Evolutionary conservation across 148 eudicot genomes (phyloP).

Genomic region (Amaranthus palmeri): DNA sequence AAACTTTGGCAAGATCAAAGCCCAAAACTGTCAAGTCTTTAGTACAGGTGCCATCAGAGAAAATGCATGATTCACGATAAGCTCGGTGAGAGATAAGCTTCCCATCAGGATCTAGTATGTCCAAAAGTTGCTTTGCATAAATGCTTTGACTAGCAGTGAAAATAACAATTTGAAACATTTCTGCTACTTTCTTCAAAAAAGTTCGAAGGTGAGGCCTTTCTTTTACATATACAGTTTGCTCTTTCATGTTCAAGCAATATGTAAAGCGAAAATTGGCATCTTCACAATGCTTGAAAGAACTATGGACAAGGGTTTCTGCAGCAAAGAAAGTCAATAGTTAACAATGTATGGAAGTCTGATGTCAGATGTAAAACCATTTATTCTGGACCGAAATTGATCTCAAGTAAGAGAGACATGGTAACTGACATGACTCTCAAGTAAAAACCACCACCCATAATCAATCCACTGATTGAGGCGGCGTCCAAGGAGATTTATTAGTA

Average conservation of each 20-base stretch:
- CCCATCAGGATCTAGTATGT: conserved; percentile 83
- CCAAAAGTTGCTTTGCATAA: conserved; percentile 81
- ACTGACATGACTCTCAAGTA: not conserved
- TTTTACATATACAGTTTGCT: conserved; percentile 77
- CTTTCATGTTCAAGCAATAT: conserved; percentile 76
- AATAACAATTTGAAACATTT: conserved; percentile 83
- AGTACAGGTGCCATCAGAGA: conserved; percentile 75
- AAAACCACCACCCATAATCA: not conserved
- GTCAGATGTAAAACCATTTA: not conserved
- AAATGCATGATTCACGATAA: conserved; percentile 89
- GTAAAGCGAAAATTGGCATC: conserved; percentile 81
- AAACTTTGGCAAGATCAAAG: conserved; percentile 91
- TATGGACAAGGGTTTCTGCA: conserved; percentile 96
- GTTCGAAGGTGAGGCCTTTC: conserved; percentile 76
- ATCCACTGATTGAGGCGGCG: too few relatives aligned
- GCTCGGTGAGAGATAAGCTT: conserved; percentile 72
- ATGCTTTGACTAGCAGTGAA: conserved; percentile 98
- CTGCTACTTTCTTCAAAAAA: conserved; percentile 77
- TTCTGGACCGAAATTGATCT: not conserved
- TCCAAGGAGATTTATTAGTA: too few relatives aligned
- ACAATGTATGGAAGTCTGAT: not conserved
- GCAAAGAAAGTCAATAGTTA: conserved; percentile 10
- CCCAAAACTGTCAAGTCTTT: conserved; percentile 94
- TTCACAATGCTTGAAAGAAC: conserved; percentile 77
- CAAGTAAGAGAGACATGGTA: conserved; percentile 1